These are phyloP conservation scores for Arthroderma sp. DNA, from an alignment of 2,329 filamentous ascomycete genomes.

Conservation along the genomic window DNA sequence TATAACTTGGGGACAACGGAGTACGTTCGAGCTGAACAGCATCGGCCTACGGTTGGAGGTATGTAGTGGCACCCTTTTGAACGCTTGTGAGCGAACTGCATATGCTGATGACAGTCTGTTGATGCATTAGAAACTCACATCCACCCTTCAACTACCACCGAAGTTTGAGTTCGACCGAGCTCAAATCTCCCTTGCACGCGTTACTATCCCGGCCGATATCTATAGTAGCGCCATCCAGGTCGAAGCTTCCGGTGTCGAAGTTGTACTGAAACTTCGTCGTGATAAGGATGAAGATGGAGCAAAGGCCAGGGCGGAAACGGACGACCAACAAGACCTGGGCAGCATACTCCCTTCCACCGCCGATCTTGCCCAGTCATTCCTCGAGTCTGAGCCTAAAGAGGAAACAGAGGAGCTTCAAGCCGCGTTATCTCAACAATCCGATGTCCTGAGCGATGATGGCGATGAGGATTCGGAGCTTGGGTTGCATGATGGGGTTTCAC, in stretches of 20 bases:
- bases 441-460: conserved; percentile 33
- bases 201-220: conserved; percentile 79
- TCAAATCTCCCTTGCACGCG: conserved; percentile 58
- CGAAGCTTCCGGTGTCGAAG: conserved; percentile 68
- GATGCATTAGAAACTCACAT: conserved; percentile 59
- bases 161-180: conserved; percentile 60
- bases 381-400: conserved; percentile 43
- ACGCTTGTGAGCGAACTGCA: conserved; percentile 1
- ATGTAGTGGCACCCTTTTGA: conserved; percentile 18
- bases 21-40: conserved; percentile 70
- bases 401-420: conserved; percentile 47
- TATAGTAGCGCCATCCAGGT: conserved; percentile 71
- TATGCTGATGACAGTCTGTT: not conserved
- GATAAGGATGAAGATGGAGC: conserved; percentile 11
- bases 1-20: conserved; percentile 67
- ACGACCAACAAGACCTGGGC: conserved; percentile 8
- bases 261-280: conserved; percentile 47
- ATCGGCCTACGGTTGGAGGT: conserved; percentile 70
- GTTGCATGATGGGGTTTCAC: conserved; percentile 39
- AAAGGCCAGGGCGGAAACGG: conserved; percentile 10
- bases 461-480: conserved; percentile 39
- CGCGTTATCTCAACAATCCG: conserved; percentile 39
- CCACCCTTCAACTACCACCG: conserved; percentile 59
- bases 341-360: conserved; percentile 41
- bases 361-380: conserved; percentile 48